Conservation (phyloP, 1,139 yeast genomes). For the Diutina scorzettiae region DNA sequence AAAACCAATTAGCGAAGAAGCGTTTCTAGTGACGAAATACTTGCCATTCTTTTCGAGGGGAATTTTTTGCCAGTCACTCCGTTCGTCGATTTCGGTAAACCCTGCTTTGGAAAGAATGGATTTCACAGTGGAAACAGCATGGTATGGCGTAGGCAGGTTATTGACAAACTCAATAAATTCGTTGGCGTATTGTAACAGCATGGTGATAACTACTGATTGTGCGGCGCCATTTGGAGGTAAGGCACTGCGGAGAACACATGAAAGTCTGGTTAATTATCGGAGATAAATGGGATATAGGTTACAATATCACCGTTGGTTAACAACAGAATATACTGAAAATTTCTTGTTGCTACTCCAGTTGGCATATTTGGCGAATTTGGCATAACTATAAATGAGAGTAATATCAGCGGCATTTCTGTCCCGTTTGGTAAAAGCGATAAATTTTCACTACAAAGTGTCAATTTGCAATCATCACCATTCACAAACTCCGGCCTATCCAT, state of each 20-base stretch:
- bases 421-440: no score
- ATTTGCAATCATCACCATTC: no score
- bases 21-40: conserved; percentile 77
- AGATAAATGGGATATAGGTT: no score
- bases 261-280: no score
- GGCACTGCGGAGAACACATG: no score
- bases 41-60: conserved; percentile 42
- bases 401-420: no score
- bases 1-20: conserved; percentile 81
- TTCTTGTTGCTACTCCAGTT: no score
- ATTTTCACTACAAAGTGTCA: no score
- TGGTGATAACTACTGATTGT: neutral
- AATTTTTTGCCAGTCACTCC: conserved; percentile 56
- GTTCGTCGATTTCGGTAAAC: conserved; percentile 62
- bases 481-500: no score
- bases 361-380: no score
- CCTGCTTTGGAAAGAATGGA: conserved; percentile 44
- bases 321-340: no score
- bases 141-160: conserved; percentile 89
- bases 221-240: neutral
- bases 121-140: conserved; percentile 66
- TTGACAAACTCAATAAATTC: conserved; percentile 72
- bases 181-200: conserved; percentile 19
- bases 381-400: no score
- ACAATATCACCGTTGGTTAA: neutral